Percentiles rank a stretch among this genome's conserved stretches.
Evolutionary conservation across 176 grass and related monocot species (phyloP).

Genomic region (Puccinellia tenuiflora): DNA sequence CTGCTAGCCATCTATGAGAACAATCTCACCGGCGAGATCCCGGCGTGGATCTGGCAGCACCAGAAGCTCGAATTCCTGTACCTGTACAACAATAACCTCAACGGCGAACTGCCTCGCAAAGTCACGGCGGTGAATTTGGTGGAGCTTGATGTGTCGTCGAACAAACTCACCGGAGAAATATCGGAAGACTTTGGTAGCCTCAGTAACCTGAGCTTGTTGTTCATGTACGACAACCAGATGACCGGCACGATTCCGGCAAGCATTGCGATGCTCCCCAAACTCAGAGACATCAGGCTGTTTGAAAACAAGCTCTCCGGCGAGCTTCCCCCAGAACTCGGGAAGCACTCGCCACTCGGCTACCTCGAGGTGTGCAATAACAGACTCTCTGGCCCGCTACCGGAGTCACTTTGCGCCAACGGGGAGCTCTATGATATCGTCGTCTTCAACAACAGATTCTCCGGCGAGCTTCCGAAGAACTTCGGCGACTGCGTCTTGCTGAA

Average conservation of each 20-base stretch:
- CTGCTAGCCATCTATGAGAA: not conserved
- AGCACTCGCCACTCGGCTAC: not conserved
- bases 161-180: constrained; percentile 35
- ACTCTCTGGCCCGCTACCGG: not conserved
- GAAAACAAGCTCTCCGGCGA: not conserved
- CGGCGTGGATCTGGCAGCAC: constrained; percentile 24
- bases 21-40: constrained; percentile 21
- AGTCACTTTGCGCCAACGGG: constrained; percentile 20
- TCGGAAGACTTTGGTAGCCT: constrained; percentile 18
- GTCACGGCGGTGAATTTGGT: not conserved
- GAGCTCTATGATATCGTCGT: not conserved
- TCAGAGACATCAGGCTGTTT: not conserved
- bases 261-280: not conserved
- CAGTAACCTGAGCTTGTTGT: not conserved
- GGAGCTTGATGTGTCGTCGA: constrained; percentile 14
- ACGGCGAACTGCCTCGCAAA: not conserved
- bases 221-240: not conserved
- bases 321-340: not conserved
- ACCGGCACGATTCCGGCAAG: not conserved
- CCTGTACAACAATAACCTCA: not conserved
- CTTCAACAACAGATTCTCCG: constrained; percentile 29
- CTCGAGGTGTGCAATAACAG: not conserved
- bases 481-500: not conserved
- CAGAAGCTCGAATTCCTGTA: constrained; percentile 9
- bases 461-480: constrained; percentile 15